Evolutionary conservation across 1,284 basidiomycete species (phyloP), one percentile per base, ranked within the genome.

Genomic region (Somion occarium): DNA sequence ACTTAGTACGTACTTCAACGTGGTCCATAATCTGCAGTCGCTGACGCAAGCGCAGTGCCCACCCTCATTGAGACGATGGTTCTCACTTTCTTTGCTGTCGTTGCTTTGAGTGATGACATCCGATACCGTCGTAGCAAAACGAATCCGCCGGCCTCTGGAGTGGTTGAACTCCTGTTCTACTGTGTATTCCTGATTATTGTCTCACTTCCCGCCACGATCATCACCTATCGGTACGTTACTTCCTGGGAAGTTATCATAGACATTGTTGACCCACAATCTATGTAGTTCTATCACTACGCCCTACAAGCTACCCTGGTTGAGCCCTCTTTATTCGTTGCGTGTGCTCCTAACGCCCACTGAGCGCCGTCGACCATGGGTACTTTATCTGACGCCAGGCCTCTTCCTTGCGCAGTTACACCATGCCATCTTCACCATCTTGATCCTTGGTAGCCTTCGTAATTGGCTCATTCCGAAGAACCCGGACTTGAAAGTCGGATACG

Each of bases 371-470:
- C 93, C 91, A 2, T 91, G 87, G 84, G 75, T 84, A 25, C 69
- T 95, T 37, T 95, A 92, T 67, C 64, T 89, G 46, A 93, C 91
- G 0, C 93, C 92, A 0, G 92, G 92, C 18, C 78, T 95, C 23
- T 77, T 94, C 52, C 71, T 79, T 1, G 75, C 85, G 0, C 82
- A 91, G 60, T 72, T 82, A 30, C 58, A 81, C 20, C 88, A 91
- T 57, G 76, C 91, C 15, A 63, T 74, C 5, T 85, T 87, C 57
- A 76, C 86, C 50, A 79, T 85, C 30, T 68, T 92, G n/a, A 71
- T 85, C 48, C 73, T 91, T 23, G 77, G 82, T 23, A 76, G 81
- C 13, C 65, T 91, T 52, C 83, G 88, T 46, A 73, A 78, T 24
- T 59, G 85, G 41, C 73, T 94, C 42, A 65, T 94, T 7, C 87